phyloP scores from a whole-genome alignment of 2,329 filamentous ascomycete species.

The Cordyceps fumosorosea region DNA sequence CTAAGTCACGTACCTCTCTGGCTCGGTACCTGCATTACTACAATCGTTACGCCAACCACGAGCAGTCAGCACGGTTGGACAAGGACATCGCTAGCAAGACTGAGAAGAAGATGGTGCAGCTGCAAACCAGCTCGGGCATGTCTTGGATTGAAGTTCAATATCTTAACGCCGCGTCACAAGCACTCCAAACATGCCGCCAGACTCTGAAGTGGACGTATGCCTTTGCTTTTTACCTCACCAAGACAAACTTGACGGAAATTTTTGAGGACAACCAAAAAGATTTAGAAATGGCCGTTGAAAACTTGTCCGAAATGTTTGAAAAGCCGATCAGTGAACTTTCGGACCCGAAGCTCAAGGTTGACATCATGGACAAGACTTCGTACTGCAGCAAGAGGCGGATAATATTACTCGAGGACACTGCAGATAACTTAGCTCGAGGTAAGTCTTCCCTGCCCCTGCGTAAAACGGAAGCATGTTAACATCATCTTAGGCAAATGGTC shows the following conservation, averaged over 20 bases:
- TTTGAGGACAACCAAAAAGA: conserved; percentile 99
- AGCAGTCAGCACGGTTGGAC: conserved; percentile 93
- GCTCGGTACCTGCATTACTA: conserved; percentile 99
- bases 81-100: conserved; percentile 95
- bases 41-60: conserved; percentile 97
- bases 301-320: conserved; percentile 98
- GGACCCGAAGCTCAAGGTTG: conserved; percentile 85
- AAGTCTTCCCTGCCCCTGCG: conserved; percentile 17
- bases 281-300: conserved; percentile 93
- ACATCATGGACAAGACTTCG: conserved; percentile 97
- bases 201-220: conserved; percentile 99
- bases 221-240: conserved; percentile 93
- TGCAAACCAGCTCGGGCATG: conserved; percentile 90
- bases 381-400: conserved; percentile 92
- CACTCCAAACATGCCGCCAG: conserved; percentile 92
- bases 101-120: conserved; percentile 97
- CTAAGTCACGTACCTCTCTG: conserved; percentile 79
- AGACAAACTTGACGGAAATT: conserved; percentile 93
- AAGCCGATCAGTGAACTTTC: conserved; percentile 85
- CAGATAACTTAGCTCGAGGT: conserved; percentile 86
- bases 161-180: conserved; percentile 84
- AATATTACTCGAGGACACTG: conserved; percentile 86
- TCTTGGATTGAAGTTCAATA: conserved; percentile 99
- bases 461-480: neutral
- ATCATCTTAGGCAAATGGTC: conserved; percentile 37